Base-by-base conservation (phyloP, 2,329 filamentous ascomycete genomes). In the Penicillium hordei region DNA sequence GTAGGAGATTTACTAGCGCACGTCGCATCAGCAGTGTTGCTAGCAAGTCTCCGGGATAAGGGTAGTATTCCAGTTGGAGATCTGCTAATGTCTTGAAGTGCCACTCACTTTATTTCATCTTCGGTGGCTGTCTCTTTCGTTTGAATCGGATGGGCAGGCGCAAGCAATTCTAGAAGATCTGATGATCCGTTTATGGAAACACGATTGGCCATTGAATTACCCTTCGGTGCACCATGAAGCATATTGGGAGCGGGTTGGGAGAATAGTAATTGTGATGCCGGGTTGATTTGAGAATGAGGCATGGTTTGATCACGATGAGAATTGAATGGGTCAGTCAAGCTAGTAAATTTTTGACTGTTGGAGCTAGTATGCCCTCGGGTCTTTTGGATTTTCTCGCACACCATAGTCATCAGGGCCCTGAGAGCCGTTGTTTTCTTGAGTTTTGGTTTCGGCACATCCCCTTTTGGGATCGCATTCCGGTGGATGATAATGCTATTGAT, bases 401-500 rank as follows among this genome's bases (percentile, higher is more conserved):
- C 53, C 39, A 50, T 55, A 23, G 57, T 52, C 51, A 72, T 60
- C 17, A 68, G 51, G 8, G 21, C 31, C 29, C 58, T 62, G 21
- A 72, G 49, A 19, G 33, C 9, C 3, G 42, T 31, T 6, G 59
- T 59, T 1, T 65, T 71, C 25, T 46, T 61, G n/a, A 70, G 34
- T 29, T 58, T 60, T 49, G 55, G 55, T 60, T 72, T 31, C 58
- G 61, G 17, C 43, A 57, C 33, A 43, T 54, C 36, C 60, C 52
- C 42, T 57, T 66, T 42, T 48, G 53, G 9, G 52, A 62, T 60
- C 21, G 51, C 49, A 12, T 64, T 59, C 62, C 59, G 68, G 36
- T 62, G 60, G 38, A 75, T 64, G 2, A 42, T 53, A 43, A 72
- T 72, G 7, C 59, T 50, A 42, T 64, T 65, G 40, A 74, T 55